Evolutionary conservation across 2,329 filamentous ascomycete genomes (phyloP), one percentile per base, ranked within the genome.

Genomic region (Balansia obtecta): DNA sequence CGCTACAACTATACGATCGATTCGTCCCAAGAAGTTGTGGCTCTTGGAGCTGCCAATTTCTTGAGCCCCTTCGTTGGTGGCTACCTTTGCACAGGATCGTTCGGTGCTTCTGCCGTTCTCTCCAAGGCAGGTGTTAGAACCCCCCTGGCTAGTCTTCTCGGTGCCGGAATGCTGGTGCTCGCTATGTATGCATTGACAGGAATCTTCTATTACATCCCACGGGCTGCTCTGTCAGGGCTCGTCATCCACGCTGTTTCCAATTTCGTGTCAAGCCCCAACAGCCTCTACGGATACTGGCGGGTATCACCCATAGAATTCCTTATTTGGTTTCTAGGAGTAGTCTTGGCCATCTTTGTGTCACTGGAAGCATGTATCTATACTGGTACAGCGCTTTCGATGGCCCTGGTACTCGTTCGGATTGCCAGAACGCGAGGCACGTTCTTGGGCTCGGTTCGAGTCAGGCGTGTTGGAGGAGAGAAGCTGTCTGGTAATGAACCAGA

Each of bases 231-330:
- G 6, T 75, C 85, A 0, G 87, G 79, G 22, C 78, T 93, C 57
- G 91, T 93, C 58, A 89, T 93, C 54, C 87, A 93, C 64, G 87
- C 86, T 3, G 86, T 93, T 0, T 82, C 80, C 56, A 86, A 90
- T 59, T 68, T 90, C 45, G 79, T 90, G 58, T 84, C 84, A 0
- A 79, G 83, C 1, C 86, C 86, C 1, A 83, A 83, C 56, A 82
- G 79, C 0, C 74, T 90, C 1, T 88, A 86, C 66, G 80, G 84
- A 53, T 90, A 88, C 68, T 90, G 86, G 86, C 75, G 79, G 41
- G 77, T 88, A 0, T 85, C 84, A 0, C 86, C 86, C 0, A 59
- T 88, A 0, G 86, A 91, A 60, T 78, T 85, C 0, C 53, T 85
- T 42, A 85, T 90, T 59, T 91, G 88, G 75, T 79, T 89, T 52